These are phyloP conservation scores for Phaeophleospora eucalypticola DNA, from an alignment of 2,329 filamentous ascomycete genomes.

Conservation along the genomic window DNA sequence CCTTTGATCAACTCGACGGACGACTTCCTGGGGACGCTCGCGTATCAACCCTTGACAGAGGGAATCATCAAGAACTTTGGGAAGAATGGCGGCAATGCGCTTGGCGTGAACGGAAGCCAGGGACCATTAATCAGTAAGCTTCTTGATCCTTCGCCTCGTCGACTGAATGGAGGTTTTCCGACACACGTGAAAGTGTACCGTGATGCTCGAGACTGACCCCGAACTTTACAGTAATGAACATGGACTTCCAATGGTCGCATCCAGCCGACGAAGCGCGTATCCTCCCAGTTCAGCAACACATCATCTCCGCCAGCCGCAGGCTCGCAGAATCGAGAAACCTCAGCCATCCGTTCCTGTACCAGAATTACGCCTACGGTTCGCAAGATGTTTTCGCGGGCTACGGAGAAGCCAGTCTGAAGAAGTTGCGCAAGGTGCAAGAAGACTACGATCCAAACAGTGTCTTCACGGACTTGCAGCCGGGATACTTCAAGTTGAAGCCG, in stretches of 20 bases:
- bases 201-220: too few species aligned
- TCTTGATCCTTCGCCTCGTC: neutral
- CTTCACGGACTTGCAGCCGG: conserved; percentile 7
- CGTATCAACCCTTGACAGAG: conserved; percentile 12
- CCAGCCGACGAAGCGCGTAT: conserved; percentile 19
- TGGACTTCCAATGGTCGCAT: conserved; percentile 17
- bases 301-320: conserved; percentile 3
- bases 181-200: too few species aligned
- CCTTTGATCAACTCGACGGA: conserved; percentile 7
- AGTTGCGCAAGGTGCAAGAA: conserved; percentile 3
- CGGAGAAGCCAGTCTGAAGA: conserved; percentile 3
- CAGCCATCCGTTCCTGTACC: conserved; percentile 7
- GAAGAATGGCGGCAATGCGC: conserved; percentile 14
- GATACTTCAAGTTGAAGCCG: conserved; percentile 9
- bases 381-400: conserved; percentile 13
- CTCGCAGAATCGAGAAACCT: conserved; percentile 4
- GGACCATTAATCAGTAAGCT: conserved; percentile 12
- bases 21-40: conserved; percentile 6
- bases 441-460: conserved; percentile 9
- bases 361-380: conserved; percentile 12
- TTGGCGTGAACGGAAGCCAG: conserved; percentile 8
- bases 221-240: conserved; percentile 9
- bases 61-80: conserved; percentile 14
- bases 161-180: too few species aligned
- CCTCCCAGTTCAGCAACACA: conserved; percentile 9